Conservation (phyloP, 202 grass and related monocot genomes). For the Cymbopogon flexuosus region DNA sequence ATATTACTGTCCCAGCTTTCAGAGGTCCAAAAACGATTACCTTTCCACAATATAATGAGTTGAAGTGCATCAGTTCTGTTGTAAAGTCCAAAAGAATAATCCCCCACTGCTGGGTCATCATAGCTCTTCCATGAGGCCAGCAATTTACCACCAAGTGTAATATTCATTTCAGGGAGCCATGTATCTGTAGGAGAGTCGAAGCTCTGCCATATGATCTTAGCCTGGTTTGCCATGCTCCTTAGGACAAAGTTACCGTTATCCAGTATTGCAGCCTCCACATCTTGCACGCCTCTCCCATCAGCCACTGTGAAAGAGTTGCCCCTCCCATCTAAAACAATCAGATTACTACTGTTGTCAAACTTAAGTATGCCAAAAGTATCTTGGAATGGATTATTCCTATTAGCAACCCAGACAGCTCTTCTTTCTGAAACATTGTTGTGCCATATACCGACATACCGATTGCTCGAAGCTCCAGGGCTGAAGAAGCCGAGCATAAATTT, state of each 20-base stretch:
- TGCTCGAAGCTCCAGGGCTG: slow-evolving; percentile 23
- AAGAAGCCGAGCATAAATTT: slow-evolving; percentile 58
- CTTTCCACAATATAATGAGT: slow-evolving; percentile 27
- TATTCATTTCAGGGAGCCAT: slow-evolving; percentile 42
- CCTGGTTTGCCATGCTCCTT: slow-evolving; percentile 2
- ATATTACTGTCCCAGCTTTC: neutral
- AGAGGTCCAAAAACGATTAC: neutral
- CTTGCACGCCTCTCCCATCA: neutral
- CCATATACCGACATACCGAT: slow-evolving; percentile 58
- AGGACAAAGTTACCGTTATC: slow-evolving; percentile 50
- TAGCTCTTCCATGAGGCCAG: slow-evolving; percentile 46
- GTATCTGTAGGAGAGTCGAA: slow-evolving; percentile 55
- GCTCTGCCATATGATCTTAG: slow-evolving; percentile 43
- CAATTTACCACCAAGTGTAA: slow-evolving; percentile 12
- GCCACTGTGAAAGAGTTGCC: slow-evolving; percentile 27
- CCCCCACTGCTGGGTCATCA: slow-evolving; percentile 38
- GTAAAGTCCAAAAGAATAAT: slow-evolving; percentile 33
- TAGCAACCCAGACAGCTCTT: slow-evolving; percentile 51
- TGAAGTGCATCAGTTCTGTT: neutral
- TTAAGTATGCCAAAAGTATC: slow-evolving; percentile 30
- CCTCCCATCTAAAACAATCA: slow-evolving; percentile 11
- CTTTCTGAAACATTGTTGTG: neutral
- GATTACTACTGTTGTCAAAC: slow-evolving; percentile 31
- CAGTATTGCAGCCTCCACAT: slow-evolving; percentile 37
- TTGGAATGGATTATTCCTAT: slow-evolving; percentile 36